phyloP scores from a whole-genome alignment of 352 stramenopile species.

The Phytophthora cactorum region DNA sequence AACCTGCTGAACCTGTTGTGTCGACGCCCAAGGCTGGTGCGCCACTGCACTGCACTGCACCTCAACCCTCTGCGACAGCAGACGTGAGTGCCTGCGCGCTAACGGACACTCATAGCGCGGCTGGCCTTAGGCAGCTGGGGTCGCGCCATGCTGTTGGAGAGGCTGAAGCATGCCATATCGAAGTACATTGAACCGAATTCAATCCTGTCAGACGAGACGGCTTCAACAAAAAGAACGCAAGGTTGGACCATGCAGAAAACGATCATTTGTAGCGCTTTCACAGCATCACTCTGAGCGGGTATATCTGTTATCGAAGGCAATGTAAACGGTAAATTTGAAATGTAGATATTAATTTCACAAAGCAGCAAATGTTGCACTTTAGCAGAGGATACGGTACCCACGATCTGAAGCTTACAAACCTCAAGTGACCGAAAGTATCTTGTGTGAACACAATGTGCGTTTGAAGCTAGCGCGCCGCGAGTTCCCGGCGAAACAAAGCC shows the following conservation, averaged over 20 bases:
- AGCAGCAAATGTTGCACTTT: background rate
- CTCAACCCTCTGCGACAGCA: background rate
- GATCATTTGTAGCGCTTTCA: background rate
- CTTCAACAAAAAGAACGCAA: constrained; percentile 28
- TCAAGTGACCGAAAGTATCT: constrained; percentile 23
- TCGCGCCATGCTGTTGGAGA: background rate
- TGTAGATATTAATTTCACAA: background rate
- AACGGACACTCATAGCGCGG: background rate
- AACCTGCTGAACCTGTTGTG: background rate
- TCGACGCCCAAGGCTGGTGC: too few relatives aligned
- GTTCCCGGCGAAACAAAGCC: constrained; percentile 23
- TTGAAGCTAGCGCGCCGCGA: constrained; percentile 17
- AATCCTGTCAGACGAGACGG: constrained; percentile 12
- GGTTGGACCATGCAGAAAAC: constrained; percentile 23
- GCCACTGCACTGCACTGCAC: too few relatives aligned
- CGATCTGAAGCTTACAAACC: constrained; percentile 3
- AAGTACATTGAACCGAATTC: constrained; percentile 15
- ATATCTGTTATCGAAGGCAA: background rate
- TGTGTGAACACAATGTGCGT: constrained; percentile 12
- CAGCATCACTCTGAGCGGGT: background rate
- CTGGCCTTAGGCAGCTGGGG: background rate
- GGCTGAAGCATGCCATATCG: background rate
- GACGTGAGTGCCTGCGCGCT: background rate
- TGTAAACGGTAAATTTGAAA: too few relatives aligned
- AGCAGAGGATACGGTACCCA: background rate